These are phyloP conservation scores for Mucor irregularis DNA, from an alignment of 371 early-diverging fungal species.

Conservation along the genomic window DNA sequence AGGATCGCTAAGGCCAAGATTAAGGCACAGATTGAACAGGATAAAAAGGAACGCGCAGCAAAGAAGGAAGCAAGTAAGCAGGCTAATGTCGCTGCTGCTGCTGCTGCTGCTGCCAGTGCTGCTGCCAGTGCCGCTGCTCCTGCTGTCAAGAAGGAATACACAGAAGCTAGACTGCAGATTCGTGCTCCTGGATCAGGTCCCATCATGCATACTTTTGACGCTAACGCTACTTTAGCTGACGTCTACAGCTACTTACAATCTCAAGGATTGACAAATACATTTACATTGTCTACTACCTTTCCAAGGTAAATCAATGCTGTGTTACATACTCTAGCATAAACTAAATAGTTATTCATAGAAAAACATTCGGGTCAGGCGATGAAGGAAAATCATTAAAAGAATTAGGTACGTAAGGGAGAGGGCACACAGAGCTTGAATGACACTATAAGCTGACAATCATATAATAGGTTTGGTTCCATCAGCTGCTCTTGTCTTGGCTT, in stretches of 20 bases:
- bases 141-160: conserved; percentile 59
- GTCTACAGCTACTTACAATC: conserved; percentile 68
- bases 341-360: no score
- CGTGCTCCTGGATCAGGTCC: conserved; percentile 55
- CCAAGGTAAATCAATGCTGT: no score
- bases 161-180: conserved; percentile 73
- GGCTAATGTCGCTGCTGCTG: conserved; percentile 14
- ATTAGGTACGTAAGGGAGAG: conserved; percentile 37
- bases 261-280: conserved; percentile 56
- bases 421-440: neutral
- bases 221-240: conserved; percentile 63
- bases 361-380: conserved; percentile 42
- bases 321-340: no score
- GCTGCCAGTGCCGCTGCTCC: conserved; percentile 22
- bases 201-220: conserved; percentile 71
- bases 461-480: conserved; percentile 43
- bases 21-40: conserved; percentile 85
- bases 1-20: conserved; percentile 73
- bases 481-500: conserved; percentile 35
- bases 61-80: conserved; percentile 38
- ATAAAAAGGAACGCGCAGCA: conserved; percentile 75
- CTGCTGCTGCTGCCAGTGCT: conserved; percentile 16
- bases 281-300: conserved; percentile 71
- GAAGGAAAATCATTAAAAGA: conserved; percentile 49
- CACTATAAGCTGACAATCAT: neutral